Conservation (phyloP, 208 protist species). For the Leishmania tropica region DNA sequence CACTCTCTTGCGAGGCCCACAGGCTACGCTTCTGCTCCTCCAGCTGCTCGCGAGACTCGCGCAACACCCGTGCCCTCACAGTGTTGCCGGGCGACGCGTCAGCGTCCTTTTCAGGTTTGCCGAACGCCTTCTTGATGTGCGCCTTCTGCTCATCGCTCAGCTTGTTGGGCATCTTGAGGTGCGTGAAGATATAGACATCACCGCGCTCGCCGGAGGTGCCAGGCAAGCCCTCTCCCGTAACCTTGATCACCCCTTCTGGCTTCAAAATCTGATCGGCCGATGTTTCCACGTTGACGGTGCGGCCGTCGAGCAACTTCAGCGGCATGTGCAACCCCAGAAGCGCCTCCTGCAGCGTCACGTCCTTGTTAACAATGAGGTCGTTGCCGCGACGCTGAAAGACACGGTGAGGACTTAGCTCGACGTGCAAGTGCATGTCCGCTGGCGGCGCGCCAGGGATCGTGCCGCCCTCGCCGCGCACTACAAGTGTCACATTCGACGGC, state of each 20-base stretch:
- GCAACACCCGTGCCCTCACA: slow-evolving; percentile 77
- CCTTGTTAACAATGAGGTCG: slow-evolving; percentile 93
- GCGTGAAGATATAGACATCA: slow-evolving; percentile 84
- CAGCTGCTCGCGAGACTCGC: slow-evolving; percentile 74
- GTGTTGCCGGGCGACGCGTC: slow-evolving; percentile 56
- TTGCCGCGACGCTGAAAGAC: slow-evolving; percentile 93
- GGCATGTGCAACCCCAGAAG: slow-evolving; percentile 90
- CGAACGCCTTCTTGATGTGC: slow-evolving; percentile 71
- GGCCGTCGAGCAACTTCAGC: slow-evolving; percentile 92
- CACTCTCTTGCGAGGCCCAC: slow-evolving; percentile 66
- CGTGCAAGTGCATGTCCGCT: slow-evolving; percentile 97
- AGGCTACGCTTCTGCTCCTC: slow-evolving; percentile 75
- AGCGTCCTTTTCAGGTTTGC: slow-evolving; percentile 36
- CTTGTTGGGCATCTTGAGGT: slow-evolving; percentile 81
- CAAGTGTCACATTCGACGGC: slow-evolving; percentile 95
- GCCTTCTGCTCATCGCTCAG: slow-evolving; percentile 70
- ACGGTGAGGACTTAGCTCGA: slow-evolving; percentile 94
- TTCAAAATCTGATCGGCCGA: slow-evolving; percentile 61
- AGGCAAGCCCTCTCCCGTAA: slow-evolving; percentile 88
- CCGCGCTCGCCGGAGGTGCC: slow-evolving; percentile 68
- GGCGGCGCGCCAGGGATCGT: slow-evolving; percentile 91
- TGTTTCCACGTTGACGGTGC: slow-evolving; percentile 83
- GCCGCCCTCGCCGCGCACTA: slow-evolving; percentile 96
- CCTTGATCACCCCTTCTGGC: slow-evolving; percentile 79
- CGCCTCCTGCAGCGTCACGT: slow-evolving; percentile 94